Conservation (phyloP, 116 monocot species). For the Dioscorea cayenensis region DNA sequence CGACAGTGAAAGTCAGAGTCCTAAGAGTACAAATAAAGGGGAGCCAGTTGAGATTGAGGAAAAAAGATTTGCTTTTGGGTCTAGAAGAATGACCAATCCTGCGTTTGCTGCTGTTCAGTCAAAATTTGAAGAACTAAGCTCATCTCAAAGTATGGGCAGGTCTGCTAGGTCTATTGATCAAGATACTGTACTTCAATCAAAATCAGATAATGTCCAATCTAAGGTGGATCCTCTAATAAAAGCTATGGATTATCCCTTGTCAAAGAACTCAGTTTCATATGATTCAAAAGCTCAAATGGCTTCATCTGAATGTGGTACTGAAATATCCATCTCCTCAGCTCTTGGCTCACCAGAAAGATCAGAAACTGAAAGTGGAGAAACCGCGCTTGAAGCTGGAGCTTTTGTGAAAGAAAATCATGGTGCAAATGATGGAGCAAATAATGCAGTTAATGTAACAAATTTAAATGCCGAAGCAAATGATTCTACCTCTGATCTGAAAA, state of each 20-base stretch:
- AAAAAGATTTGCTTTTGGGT: constrained; percentile 19
- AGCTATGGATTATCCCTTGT: constrained; percentile 7
- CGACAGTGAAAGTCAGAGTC: constrained; percentile 5
- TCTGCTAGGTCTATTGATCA: constrained; percentile 17
- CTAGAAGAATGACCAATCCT: constrained; percentile 49
- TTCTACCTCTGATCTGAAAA: neutral
- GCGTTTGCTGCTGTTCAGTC: constrained; percentile 68
- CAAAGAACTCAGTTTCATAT: constrained; percentile 16
- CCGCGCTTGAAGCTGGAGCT: constrained; percentile 50
- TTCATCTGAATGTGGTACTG: constrained; percentile 72
- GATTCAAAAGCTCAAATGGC: constrained; percentile 30
- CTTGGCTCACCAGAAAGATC: constrained; percentile 79
- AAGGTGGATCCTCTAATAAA: constrained; percentile 17
- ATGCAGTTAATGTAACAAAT: neutral
- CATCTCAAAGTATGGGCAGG: constrained; percentile 18
- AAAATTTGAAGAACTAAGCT: constrained; percentile 78
- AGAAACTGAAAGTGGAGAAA: constrained; percentile 72
- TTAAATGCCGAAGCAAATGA: neutral
- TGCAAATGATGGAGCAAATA: constrained; percentile 7
- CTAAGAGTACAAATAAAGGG: constrained; percentile 2
- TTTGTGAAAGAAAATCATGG: constrained; percentile 26
- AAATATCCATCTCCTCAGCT: constrained; percentile 71
- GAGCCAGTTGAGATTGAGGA: constrained; percentile 42
- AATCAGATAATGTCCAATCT: constrained; percentile 9
- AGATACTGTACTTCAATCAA: constrained; percentile 28